phyloP scores from a whole-genome alignment of 2,329 filamentous ascomycete genomes.

The Arthrobotrys sphaeroides region DNA sequence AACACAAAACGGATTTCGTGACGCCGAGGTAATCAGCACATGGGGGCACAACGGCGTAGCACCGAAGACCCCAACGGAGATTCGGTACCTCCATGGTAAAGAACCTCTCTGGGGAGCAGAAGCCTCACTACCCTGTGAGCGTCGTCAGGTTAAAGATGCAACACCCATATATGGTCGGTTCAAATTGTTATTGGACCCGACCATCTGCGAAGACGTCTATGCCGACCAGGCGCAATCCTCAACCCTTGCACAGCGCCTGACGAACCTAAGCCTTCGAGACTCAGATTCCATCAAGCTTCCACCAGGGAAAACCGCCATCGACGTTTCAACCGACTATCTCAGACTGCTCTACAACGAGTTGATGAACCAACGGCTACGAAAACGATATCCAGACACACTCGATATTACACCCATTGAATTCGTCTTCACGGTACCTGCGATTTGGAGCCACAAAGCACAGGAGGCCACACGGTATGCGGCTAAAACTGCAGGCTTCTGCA shows the following conservation, averaged over 20 bases:
- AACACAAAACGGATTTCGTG: background rate
- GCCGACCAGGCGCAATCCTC: background rate
- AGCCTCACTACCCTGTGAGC: conserved; percentile 7
- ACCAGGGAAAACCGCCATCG: conserved; percentile 13
- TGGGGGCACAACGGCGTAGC: conserved; percentile 38
- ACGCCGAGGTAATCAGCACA: conserved; percentile 34
- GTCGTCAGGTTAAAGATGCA: background rate
- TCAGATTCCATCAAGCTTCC: conserved; percentile 32
- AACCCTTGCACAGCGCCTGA: background rate
- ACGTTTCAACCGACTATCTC: conserved; percentile 46
- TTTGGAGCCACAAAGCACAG: conserved; percentile 27
- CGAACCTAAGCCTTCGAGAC: background rate
- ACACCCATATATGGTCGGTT: conserved; percentile 33
- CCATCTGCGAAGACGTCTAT: conserved; percentile 2
- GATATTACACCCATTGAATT: conserved; percentile 52
- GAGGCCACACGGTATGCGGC: conserved; percentile 19
- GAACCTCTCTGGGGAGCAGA: conserved; percentile 3
- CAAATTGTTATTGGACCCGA: conserved; percentile 50
- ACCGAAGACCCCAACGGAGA: conserved; percentile 51
- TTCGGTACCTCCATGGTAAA: conserved; percentile 22
- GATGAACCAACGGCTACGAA: conserved; percentile 9
- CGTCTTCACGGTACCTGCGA: conserved; percentile 44
- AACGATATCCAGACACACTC: conserved; percentile 19
- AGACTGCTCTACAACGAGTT: conserved; percentile 42
- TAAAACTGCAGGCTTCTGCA: conserved; percentile 19